A percentile compares a stretch with the other conserved stretches of the same genome.
Conservation (phyloP, 2,329 filamentous ascomycete genomes). For the Xylogone sp. region DNA sequence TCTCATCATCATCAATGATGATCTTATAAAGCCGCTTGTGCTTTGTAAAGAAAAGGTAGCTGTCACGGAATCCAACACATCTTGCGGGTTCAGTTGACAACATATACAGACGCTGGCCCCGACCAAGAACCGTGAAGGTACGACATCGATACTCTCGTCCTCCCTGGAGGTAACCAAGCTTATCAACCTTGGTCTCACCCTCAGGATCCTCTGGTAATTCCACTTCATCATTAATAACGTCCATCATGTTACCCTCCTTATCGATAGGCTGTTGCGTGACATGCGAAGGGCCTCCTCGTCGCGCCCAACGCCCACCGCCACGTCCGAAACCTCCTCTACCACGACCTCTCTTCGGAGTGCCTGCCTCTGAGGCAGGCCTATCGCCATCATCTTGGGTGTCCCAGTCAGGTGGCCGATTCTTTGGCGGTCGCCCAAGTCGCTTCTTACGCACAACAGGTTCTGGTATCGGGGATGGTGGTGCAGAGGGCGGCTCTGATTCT, state of each 20-base stretch:
- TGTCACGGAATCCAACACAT: constrained; percentile 95
- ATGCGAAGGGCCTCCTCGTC: constrained; percentile 65
- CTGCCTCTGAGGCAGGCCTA: constrained; percentile 36
- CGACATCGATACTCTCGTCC: constrained; percentile 92
- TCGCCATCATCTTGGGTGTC: constrained; percentile 51
- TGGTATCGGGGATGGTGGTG: constrained; percentile 25
- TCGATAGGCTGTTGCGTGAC: constrained; percentile 83
- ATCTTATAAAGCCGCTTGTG: constrained; percentile 96
- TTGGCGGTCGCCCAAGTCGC: constrained; percentile 79
- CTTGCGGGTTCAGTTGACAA: constrained; percentile 94
- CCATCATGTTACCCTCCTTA: constrained; percentile 87
- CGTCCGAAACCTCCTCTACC: constrained; percentile 55
- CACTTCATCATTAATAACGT: constrained; percentile 89
- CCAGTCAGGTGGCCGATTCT: constrained; percentile 79
- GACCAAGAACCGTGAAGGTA: constrained; percentile 84
- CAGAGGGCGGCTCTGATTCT: constrained; percentile 46
- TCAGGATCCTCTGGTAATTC: constrained; percentile 81
- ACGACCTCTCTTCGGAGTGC: constrained; percentile 53
- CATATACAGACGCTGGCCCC: constrained; percentile 91
- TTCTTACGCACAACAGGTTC: constrained; percentile 64
- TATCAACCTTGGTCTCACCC: constrained; percentile 92
- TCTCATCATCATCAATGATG: constrained; percentile 96
- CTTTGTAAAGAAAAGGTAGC: constrained; percentile 98
- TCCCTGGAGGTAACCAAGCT: constrained; percentile 75
- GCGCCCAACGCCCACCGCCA: constrained; percentile 63